phyloP scores from a whole-genome alignment of 2,329 filamentous ascomycete genomes.

The Rhynchosporium graminicola region DNA sequence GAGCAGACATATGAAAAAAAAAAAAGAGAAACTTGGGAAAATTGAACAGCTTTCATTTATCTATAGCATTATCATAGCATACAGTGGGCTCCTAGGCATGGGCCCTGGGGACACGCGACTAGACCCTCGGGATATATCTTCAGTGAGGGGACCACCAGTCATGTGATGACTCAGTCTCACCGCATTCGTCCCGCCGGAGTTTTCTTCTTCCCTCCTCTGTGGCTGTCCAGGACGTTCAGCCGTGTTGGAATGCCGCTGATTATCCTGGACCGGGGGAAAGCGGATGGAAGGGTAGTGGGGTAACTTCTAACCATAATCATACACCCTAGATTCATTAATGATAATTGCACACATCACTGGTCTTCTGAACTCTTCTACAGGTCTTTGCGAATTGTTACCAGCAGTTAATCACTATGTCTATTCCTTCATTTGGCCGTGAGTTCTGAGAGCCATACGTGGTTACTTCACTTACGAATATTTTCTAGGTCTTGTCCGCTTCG shows the following conservation, averaged over 20 bases:
- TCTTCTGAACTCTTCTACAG: no score
- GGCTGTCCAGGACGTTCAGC: not conserved
- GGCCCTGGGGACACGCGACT: constrained; percentile 20
- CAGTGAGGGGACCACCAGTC: constrained; percentile 15
- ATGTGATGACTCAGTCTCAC: constrained; percentile 14
- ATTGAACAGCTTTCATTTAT: constrained; percentile 7
- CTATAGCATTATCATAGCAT: constrained; percentile 23
- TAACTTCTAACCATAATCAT: not conserved
- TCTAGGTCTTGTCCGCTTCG: constrained; percentile 60
- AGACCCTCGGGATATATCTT: constrained; percentile 17
- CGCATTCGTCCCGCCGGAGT: constrained; percentile 9
- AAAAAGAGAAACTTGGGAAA: not conserved
- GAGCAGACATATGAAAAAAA: not conserved
- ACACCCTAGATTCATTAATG: no score
- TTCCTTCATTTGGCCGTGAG: constrained; percentile 32
- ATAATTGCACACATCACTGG: no score
- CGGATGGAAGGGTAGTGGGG: constrained; percentile 10
- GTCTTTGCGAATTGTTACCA: no score
- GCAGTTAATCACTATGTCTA: constrained; percentile 21
- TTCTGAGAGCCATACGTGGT: not conserved
- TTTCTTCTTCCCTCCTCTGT: not conserved
- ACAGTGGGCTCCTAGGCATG: constrained; percentile 21
- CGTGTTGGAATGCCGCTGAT: not conserved
- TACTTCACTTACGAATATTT: not conserved
- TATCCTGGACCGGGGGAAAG: constrained; percentile 1